Percentiles rank a stretch among this genome's conserved stretches.
Evolutionary conservation across 176 grass and related monocot genomes (phyloP).

Genomic region (Dendrocalamus sinicus): DNA sequence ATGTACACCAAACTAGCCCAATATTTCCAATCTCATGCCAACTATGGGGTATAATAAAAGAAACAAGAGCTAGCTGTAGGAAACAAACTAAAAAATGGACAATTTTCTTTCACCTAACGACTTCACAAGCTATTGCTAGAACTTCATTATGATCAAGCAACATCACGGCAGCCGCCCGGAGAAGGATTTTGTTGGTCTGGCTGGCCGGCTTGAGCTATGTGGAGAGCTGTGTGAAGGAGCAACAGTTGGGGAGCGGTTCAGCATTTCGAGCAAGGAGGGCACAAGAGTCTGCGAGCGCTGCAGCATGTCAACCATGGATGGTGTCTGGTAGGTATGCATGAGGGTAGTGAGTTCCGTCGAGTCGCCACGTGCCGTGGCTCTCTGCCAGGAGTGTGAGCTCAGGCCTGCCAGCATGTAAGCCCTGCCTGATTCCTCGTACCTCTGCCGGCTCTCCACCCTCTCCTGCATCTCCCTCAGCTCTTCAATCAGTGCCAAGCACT

Average conservation of each 20-base stretch:
- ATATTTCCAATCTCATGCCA: not conserved
- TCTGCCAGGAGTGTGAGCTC: conserved; percentile 86
- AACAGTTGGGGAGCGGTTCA: conserved; percentile 44
- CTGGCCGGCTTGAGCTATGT: not conserved
- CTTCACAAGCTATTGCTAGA: conserved; percentile 21
- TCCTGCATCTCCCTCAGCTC: conserved; percentile 90
- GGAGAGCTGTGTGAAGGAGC: conserved; percentile 43
- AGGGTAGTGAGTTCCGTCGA: conserved; percentile 62
- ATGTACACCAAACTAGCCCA: conserved; percentile 37
- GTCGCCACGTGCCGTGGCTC: conserved; percentile 80
- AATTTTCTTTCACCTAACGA: not conserved
- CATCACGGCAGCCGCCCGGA: conserved; percentile 27
- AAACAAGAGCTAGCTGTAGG: conserved; percentile 4
- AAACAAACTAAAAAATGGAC: conserved; percentile 46
- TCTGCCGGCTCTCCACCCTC: conserved; percentile 68
- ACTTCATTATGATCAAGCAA: conserved; percentile 8
- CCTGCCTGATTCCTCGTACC: conserved; percentile 81
- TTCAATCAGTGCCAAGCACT: conserved; percentile 62
- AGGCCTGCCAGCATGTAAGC: conserved; percentile 81
- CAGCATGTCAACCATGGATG: conserved; percentile 91
- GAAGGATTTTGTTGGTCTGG: conserved; percentile 46
- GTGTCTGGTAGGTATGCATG: conserved; percentile 79
- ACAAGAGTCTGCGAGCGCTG: conserved; percentile 74
- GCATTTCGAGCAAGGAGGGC: conserved; percentile 16
- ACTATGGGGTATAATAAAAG: conserved; percentile 19